Evolutionary conservation across 306 rosid genomes (phyloP), one percentile per base, ranked within the genome.

Genomic region (Inga oerstediana): DNA sequence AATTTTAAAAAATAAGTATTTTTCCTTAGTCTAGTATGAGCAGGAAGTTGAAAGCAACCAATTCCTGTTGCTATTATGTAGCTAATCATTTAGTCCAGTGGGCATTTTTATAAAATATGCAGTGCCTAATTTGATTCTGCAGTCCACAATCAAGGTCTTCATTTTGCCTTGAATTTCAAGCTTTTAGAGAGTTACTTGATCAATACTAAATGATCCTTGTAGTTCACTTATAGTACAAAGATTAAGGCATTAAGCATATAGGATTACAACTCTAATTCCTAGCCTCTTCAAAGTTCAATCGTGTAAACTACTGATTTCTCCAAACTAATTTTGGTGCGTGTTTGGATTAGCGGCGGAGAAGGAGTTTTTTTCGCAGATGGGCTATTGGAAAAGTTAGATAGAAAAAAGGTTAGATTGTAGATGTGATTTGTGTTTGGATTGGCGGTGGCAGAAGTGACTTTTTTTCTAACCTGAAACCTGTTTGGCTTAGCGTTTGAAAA

Each of bases 281-380:
- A 39, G 43, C 43, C 43, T 39, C 43, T 39, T 39, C 43, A 39
- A 39, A 39, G 8, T 39, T 39, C 43, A 39, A 39, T 39, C 7
- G 8, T 39, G 43, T 39, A 5, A 52, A 76, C 34, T n/a, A 61
- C 12, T 17, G 56, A 67, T 68, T 61, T 67, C 54, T 54, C 80
- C 76, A 61, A 62, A 71, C 16, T 10, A 77, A 68, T 41, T 51
- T 22, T n/a, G n/a, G n/a, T n/a, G n/a, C n/a, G n/a, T n/a, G n/a
- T n/a, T n/a, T n/a, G n/a, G n/a, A n/a, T n/a, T n/a, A n/a, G n/a
- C n/a, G n/a, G n/a, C n/a, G n/a, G n/a, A n/a, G n/a, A n/a, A n/a
- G n/a, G n/a, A n/a, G n/a, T n/a, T n/a, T n/a, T n/a, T n/a, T n/a
- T n/a, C n/a, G n/a, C n/a, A n/a, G n/a, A n/a, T n/a, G n/a, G n/a